Base-by-base conservation (phyloP, 352 stramenopile genomes). In the Albugo laibachii region DNA sequence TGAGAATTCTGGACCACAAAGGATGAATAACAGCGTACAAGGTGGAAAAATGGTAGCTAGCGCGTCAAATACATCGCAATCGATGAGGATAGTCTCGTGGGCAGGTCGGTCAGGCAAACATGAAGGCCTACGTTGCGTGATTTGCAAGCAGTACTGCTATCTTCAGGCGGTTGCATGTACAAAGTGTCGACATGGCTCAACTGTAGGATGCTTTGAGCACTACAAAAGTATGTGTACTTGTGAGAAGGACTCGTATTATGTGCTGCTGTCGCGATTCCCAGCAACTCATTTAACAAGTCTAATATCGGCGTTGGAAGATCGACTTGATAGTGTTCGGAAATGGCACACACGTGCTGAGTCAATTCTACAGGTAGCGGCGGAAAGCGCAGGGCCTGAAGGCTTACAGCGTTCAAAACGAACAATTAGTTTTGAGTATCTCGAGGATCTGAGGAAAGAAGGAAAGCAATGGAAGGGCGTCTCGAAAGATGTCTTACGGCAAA, bases 101-200 rank as follows among this genome's bases (percentile, higher is more conserved):
- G 78, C 78, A 2, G 78, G 78, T 16, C 74, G 71, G 36, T 80
- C 75, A 1, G 78, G 78, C 14, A 87, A 82, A 45, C 66, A 65
- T 21, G 65, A 85, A 46, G 78, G 75, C 6, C 51, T 91, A 13
- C 78, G 76, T 13, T 91, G 78, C 38, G 61, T 64, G 0, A 59
- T 56, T 2, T 91, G 78, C 56, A 83, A 85, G 19, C 78, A 91
- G 50, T 91, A 91, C 49, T 91, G 78, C 54, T 91, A 83, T 55
- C 45, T 91, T 1, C 69, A 86, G 48, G 78, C 78, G 12, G 78
- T 91, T 0, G 75, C 84, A 16, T 91, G 78, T 40, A 77, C 70
- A 0, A 70, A 63, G 36, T 91, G 77, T 19, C 69, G 72, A 1
- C 64, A 73, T 31, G 58, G 65, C 1, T 64, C 61, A 24, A 68